Base-by-base conservation (phyloP, 108 stramenopile species). In the Nitzschia sp. region DNA sequence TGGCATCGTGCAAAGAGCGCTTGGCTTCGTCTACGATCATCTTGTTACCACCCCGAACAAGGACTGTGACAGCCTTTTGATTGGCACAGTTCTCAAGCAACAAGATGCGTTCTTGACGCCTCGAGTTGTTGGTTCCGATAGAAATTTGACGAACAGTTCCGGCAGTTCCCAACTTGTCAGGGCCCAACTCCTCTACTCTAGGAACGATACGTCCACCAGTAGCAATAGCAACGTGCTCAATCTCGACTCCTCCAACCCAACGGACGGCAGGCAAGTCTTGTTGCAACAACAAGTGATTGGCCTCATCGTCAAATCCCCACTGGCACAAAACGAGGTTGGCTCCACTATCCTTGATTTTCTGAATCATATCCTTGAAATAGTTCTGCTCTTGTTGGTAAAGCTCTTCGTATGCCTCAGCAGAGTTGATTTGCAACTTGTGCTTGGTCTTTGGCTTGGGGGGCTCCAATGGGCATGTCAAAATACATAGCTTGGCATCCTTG, bases 1-100 rank as follows among this genome's bases (percentile, higher is more conserved):
- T 98, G 80, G 99, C 97, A 83, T 99, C 99, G 76, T 99, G 99
- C 26, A 99, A 86, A n/a, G 97, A 97, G 42, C 99, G 92, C 72
- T 99, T 98, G 51, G 96, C 97, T 85, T 99, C 99, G n/a, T 99
- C 99, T 21, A 99, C 97, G 76, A 98, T 95, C 98, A 98, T 98
- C 79, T 95, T 92, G 71, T 97, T 98, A 34, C 98, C 99, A 10
- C 99, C 99, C 20, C 99, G 82, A 10, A 98, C 97, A 37, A 98
- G 75, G 17, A 98, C 90, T 44, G 99, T 99, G 43, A 98, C 97
- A 29, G 99, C 98, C 48, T 94, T 93, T 57, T 91, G 86, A 82
- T 95, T 96, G 70, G 86, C 74, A 72, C 97, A 98, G 59, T 97
- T 94, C 81, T 99, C 97, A 67, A 98, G 90, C 15, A 98, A 84